Percentiles rank a stretch among this genome's conserved stretches.
phyloP scores from a whole-genome alignment of 345 rosid genomes.

The Jatropha curcas region DNA sequence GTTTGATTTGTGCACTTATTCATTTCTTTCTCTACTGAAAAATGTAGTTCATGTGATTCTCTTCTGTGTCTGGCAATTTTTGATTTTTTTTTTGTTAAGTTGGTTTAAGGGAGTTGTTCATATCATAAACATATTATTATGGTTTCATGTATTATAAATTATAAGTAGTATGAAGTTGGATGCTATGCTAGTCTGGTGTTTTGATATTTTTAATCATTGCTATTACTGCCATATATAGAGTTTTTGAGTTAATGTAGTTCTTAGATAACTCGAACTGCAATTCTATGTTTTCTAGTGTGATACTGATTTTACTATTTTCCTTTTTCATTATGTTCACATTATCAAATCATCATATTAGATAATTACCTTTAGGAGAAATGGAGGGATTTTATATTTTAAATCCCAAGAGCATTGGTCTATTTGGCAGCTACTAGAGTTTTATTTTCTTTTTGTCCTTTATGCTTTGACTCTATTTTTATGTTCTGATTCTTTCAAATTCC shows the following conservation, averaged over 20 bases:
- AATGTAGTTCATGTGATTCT: not conserved
- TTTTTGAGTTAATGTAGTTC: too few relatives aligned
- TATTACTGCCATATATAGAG: not conserved
- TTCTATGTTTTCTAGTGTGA: not conserved
- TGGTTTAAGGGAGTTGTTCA: too few relatives aligned
- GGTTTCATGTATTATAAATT: not conserved
- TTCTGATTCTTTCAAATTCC: not conserved
- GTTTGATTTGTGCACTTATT: not conserved
- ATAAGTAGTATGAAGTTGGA: not conserved
- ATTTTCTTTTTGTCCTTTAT: too few relatives aligned
- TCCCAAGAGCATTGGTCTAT: not conserved
- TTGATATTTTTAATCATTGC: not conserved
- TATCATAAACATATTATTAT: too few relatives aligned
- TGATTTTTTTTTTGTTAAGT: not conserved
- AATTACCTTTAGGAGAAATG: not conserved
- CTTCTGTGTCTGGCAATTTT: not conserved
- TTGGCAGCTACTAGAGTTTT: too few relatives aligned
- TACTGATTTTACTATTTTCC: not conserved
- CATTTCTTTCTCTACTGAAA: not conserved
- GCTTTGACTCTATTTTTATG: not conserved
- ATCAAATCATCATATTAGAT: not conserved
- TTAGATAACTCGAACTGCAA: not conserved
- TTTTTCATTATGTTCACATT: not conserved
- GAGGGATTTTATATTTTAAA: not conserved
- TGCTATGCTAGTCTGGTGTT: not conserved